Evolutionary conservation across 306 rosid genomes (phyloP).

Genomic region (Prunus dulcis): DNA sequence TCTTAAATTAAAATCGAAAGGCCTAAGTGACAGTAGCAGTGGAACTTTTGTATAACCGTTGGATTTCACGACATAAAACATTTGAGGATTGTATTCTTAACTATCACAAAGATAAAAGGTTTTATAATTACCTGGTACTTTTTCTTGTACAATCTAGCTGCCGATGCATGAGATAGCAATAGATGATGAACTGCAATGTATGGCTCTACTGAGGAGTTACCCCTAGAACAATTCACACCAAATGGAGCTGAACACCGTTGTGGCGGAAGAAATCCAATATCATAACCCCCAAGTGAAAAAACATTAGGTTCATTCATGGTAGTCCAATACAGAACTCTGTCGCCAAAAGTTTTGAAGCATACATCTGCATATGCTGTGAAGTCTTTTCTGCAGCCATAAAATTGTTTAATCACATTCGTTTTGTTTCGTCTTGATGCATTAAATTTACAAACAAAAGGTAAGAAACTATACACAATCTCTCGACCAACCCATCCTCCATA

Average conservation of each 20-base stretch:
- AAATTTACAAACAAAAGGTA: background rate
- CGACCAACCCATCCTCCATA: constrained; percentile 81
- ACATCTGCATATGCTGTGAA: constrained; percentile 63
- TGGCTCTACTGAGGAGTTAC: constrained; percentile 63
- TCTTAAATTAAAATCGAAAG: too few species aligned
- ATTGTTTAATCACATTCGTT: background rate
- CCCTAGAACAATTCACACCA: constrained; percentile 33
- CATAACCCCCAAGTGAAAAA: constrained; percentile 36
- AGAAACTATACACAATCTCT: constrained; percentile 42
- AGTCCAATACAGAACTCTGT: constrained; percentile 55
- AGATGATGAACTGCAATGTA: constrained; percentile 59
- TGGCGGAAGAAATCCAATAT: constrained; percentile 47
- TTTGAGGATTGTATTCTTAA: too few species aligned
- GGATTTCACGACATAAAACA: too few species aligned
- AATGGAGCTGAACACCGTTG: constrained; percentile 56
- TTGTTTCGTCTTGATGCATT: background rate
- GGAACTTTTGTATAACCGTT: too few species aligned
- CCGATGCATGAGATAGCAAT: constrained; percentile 68
- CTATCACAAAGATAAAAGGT: background rate
- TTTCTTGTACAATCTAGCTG: constrained; percentile 43
- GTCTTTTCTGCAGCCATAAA: constrained; percentile 57
- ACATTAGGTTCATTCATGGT: constrained; percentile 65
- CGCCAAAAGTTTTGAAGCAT: constrained; percentile 75
- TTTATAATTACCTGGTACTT: constrained; percentile 41
- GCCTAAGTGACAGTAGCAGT: too few species aligned